Evolutionary conservation across 176 grass and related monocot species (phyloP), one percentile per base, ranked within the genome.

Genomic region (Aechmea fasciata): DNA sequence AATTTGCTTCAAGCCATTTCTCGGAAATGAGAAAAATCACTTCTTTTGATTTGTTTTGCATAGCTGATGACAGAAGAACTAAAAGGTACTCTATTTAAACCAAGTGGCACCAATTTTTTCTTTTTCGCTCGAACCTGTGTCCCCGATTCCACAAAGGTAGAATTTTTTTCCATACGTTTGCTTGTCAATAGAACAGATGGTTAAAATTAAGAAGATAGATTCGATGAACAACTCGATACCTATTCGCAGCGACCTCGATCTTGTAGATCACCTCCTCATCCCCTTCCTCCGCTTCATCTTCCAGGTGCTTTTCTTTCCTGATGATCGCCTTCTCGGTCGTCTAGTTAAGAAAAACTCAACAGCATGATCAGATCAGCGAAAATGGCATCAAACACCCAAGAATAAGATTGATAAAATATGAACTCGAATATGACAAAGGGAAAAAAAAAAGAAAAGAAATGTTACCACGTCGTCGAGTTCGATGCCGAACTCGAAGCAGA

Each of bases 401-500:
- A 41, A 41, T 41, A 7, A 41, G 33, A 41, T 41, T 41, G 33
- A 41, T 41, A 7, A 41, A 41, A 41, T 41, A 41, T 41, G 33
- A 7, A 41, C 33, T 41, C 33, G 3, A 33, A 33, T 9, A 19
- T 65, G 8, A 23, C 11, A 14, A 51, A 3, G 22, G 22, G 22
- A 23, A 51, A 15, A 54, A 15, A 33, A 63, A 3, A 25, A 33
- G 50, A 61, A 12, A 15, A 28, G 3, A 57, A 57, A 29, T 18
- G 73, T 73, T 52, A 96, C 88, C 75, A 99, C 95, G 11, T 94
- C 95, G 28, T 99, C 95, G 29, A 99, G 95, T 77, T 99, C 95
- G 80, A 99, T 99, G 63, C 95, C 95, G 66, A 99, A 94, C 33
- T 86, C 87, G 82, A 91, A 99, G 75, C 95, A 94, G 52, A 90